Evolutionary conservation across 2,329 filamentous ascomycete species (phyloP), one percentile per base, ranked within the genome.

Genomic region (Penicillium sp.): DNA sequence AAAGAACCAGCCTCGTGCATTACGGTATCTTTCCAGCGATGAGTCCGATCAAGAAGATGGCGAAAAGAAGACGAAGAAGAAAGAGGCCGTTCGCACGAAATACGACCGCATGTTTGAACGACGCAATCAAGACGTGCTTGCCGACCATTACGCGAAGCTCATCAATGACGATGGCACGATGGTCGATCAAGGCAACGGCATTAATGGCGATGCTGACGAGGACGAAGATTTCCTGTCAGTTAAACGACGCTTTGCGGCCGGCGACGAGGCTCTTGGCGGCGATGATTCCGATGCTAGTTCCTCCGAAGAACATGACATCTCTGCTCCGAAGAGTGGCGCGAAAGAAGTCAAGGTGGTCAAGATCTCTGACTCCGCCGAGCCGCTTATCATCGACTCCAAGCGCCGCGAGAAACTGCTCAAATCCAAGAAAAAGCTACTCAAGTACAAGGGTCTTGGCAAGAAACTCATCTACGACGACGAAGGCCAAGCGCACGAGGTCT

Each of bases 61-160:
- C 12, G 69, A 66, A 11, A 80, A 81, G 66, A 73, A 71, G 57
- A 75, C 78, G 59, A 85, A 83, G 70, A 85, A 86, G 74, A 87
- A 89, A 75, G 79, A 81, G 11, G 83, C 86, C 64, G 90, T 96
- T 18, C 84, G 91, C 60, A 99, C 95, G 30, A 97, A 96, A 73
- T 95, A 96, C 71, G 91, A 99, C 73, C 88, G 91, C 64, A 97
- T 99, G 94, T 97, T 97, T 73, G 93, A 97, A 77, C 83, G 94
- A 59, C 89, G 88, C 65, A 99, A 99, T 74, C 93, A 97, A 74
- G 92, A 97, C 68, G 89, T 99, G 30, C 76, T 99, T 62, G 92
- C 93, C n/a, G 86, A 88, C 56, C 94, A 99, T 74, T 97, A 97
- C 78, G 84, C 85, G 59, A 96, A 93, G 68, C 82, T 99, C 61